A percentile compares a stretch with the other conserved stretches of the same genome.
These are phyloP conservation scores for Metschnikowia lunata DNA, from an alignment of 805 yeast species.

Conservation along the genomic window DNA sequence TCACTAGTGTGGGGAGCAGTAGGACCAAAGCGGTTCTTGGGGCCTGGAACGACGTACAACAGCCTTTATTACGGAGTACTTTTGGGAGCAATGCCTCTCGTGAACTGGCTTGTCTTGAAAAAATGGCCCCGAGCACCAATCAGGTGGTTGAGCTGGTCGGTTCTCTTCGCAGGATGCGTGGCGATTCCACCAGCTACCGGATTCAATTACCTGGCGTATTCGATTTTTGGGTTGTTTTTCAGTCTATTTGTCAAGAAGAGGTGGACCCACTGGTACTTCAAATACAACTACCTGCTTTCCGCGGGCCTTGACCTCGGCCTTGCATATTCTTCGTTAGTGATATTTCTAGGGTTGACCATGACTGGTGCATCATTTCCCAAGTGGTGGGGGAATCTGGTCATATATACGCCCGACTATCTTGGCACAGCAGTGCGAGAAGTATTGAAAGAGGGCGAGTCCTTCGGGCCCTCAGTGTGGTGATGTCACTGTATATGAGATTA, in stretches of 20 bases:
- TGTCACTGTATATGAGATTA: not conserved
- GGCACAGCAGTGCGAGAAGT: slow-evolving; percentile 6
- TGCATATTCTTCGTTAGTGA: slow-evolving; percentile 9
- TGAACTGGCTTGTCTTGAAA: slow-evolving; percentile 5
- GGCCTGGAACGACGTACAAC: slow-evolving; percentile 21
- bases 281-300: slow-evolving; percentile 8
- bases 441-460: slow-evolving; percentile 8
- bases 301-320: slow-evolving; percentile 9
- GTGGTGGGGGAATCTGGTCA: slow-evolving; percentile 10
- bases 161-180: slow-evolving; percentile 5
- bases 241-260: slow-evolving; percentile 4
- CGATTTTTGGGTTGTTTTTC: slow-evolving; percentile 7
- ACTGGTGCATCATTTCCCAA: slow-evolving; percentile 6
- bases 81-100: slow-evolving; percentile 9
- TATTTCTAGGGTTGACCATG: slow-evolving; percentile 6
- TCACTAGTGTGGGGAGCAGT: slow-evolving; percentile 38
- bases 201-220: slow-evolving; percentile 8
- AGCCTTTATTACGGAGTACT: slow-evolving; percentile 13
- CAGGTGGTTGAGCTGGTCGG: slow-evolving; percentile 8
- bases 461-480: slow-evolving; percentile 10
- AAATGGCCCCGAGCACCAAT: slow-evolving; percentile 7
- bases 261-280: slow-evolving; percentile 8
- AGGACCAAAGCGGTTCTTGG: slow-evolving; percentile 23
- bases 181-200: slow-evolving; percentile 9
- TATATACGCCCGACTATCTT: slow-evolving; percentile 6